Evolutionary conservation across 2,329 filamentous ascomycete genomes (phyloP).

Genomic region (Nemania sp.): DNA sequence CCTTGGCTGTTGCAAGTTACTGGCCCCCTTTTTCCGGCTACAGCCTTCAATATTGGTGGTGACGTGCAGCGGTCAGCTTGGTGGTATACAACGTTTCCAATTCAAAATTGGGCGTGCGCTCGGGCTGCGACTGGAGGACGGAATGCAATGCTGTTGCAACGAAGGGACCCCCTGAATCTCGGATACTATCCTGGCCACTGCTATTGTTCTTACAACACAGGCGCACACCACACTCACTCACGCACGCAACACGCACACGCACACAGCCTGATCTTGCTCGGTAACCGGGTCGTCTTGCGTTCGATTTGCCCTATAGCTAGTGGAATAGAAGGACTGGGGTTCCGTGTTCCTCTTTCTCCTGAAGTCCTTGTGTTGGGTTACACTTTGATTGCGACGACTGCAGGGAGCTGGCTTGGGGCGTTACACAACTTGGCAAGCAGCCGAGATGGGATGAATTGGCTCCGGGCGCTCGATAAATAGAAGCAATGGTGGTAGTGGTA

Average conservation of each 20-base stretch:
- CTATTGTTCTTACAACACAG: slow-evolving; percentile 3
- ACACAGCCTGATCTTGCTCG: slow-evolving; percentile 25
- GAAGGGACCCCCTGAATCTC: slow-evolving; percentile 30
- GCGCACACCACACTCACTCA: slow-evolving; percentile 3
- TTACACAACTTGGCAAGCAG: slow-evolving; percentile 43
- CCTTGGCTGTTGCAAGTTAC: slow-evolving; percentile 32
- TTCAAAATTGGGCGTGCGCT: slow-evolving; percentile 27
- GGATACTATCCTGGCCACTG: slow-evolving; percentile 28
- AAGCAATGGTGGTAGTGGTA: slow-evolving; percentile 1
- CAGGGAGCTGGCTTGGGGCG: slow-evolving; percentile 33
- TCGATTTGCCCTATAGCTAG: slow-evolving; percentile 27
- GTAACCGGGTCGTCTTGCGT: slow-evolving; percentile 25
- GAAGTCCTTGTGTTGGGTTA: slow-evolving; percentile 30
- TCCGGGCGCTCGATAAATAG: slow-evolving; percentile 41
- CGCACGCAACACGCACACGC: not conserved
- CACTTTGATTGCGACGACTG: slow-evolving; percentile 35
- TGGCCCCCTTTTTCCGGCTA: slow-evolving; percentile 26
- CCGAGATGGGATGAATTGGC: slow-evolving; percentile 40
- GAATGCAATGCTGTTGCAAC: slow-evolving; percentile 24
- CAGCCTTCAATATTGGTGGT: slow-evolving; percentile 30
- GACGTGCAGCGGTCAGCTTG: slow-evolving; percentile 22
- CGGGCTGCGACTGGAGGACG: slow-evolving; percentile 28
- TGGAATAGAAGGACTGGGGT: slow-evolving; percentile 23
- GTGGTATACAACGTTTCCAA: slow-evolving; percentile 27
- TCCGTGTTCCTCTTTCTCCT: slow-evolving; percentile 26